Percentiles rank a stretch among this genome's conserved stretches.
phyloP scores from a whole-genome alignment of 78 protist genomes.

The Isochrysis galbana region DNA sequence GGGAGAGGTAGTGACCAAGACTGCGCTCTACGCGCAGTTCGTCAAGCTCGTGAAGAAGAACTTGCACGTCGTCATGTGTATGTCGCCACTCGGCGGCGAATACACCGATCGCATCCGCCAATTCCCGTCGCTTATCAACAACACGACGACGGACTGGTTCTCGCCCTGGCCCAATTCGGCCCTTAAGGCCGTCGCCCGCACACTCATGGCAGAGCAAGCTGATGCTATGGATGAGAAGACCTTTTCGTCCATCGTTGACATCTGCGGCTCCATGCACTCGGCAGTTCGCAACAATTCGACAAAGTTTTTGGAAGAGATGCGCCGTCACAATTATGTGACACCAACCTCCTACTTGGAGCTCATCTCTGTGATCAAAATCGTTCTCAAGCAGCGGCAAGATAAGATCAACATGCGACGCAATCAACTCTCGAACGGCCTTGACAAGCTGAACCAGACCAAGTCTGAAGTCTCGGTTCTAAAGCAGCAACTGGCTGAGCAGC shows the following conservation, averaged over 20 bases:
- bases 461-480: background rate
- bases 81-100: constrained; percentile 67
- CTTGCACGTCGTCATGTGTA: constrained; percentile 63
- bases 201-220: background rate
- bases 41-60: constrained; percentile 10
- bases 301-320: constrained; percentile 42
- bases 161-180: constrained; percentile 81
- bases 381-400: constrained; percentile 30
- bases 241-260: constrained; percentile 6
- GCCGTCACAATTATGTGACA: constrained; percentile 71
- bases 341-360: constrained; percentile 77
- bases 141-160: constrained; percentile 92
- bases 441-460: constrained; percentile 26
- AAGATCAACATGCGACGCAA: background rate
- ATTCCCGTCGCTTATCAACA: constrained; percentile 71
- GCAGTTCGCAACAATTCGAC: constrained; percentile 48
- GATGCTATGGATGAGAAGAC: background rate
- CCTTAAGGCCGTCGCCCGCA: constrained; percentile 44
- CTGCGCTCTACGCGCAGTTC: constrained; percentile 47
- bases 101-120: constrained; percentile 45
- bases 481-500: constrained; percentile 31
- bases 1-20: background rate
- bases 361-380: constrained; percentile 15
- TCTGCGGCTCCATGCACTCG: constrained; percentile 74
- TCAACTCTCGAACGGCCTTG: constrained; percentile 44